Percentiles rank a stretch among this genome's conserved stretches.
These are phyloP conservation scores for Talaromyces marneffei DNA, from an alignment of 2,329 filamentous ascomycete species.

Conservation along the genomic window DNA sequence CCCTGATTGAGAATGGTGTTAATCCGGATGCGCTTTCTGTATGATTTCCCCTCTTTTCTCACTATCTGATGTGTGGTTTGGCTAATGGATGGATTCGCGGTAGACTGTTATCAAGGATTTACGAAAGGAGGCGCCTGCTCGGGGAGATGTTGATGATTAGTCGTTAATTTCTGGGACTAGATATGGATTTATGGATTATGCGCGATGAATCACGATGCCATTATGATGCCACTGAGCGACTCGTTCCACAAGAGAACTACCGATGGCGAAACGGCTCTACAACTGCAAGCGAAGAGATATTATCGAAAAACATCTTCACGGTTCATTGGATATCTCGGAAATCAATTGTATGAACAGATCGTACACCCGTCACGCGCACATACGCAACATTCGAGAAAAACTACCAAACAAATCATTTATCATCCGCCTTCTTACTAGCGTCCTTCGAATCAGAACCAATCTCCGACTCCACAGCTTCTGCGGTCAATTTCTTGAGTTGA, in stretches of 20 bases:
- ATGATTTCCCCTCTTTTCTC: conserved; percentile 36
- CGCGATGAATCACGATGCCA: background rate
- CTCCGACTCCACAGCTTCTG: conserved; percentile 42
- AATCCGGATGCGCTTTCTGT: conserved; percentile 94
- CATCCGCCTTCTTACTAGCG: conserved; percentile 21
- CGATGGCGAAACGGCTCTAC: too few relatives aligned
- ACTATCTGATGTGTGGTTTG: background rate
- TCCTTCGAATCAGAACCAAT: conserved; percentile 27
- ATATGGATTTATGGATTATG: background rate
- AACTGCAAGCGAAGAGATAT: too few relatives aligned
- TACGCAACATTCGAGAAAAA: background rate
- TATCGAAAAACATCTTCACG: background rate
- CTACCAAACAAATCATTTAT: conserved; percentile 21
- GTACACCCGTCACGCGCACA: background rate
- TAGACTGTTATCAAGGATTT: conserved; percentile 45
- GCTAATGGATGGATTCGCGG: conserved; percentile 4
- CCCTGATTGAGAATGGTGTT: conserved; percentile 93
- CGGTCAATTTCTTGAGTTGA: conserved; percentile 59
- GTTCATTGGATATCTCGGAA: conserved; percentile 15
- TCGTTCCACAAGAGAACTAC: background rate
- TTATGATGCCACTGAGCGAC: background rate
- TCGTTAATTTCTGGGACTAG: background rate
- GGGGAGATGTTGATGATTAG: background rate
- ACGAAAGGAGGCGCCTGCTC: conserved; percentile 33
- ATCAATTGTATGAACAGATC: conserved; percentile 3